A percentile compares a stretch with the other conserved stretches of the same genome.
Conservation (phyloP, 352 stramenopile genomes). For the Globisporangium solare region DNA sequence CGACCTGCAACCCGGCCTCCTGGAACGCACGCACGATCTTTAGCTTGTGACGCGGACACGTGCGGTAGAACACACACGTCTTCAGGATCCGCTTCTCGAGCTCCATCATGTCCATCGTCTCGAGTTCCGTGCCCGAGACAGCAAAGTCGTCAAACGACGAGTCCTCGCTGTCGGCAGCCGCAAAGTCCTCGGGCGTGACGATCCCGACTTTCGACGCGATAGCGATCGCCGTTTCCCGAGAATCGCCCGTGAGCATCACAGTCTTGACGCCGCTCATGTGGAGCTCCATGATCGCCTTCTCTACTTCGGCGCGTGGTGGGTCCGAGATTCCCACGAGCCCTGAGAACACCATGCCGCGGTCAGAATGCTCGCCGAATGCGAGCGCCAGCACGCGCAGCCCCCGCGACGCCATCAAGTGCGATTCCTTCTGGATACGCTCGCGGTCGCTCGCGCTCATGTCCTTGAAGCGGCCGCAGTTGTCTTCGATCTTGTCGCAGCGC, state of each 20-base stretch:
- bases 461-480: constrained; percentile 65
- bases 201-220: constrained; percentile 95
- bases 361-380: constrained; percentile 79
- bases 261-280: constrained; percentile 59
- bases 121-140: constrained; percentile 86
- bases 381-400: constrained; percentile 89
- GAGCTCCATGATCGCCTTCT: constrained; percentile 56
- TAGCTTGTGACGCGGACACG: constrained; percentile 93
- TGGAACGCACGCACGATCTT: constrained; percentile 94
- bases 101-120: constrained; percentile 85
- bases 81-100: constrained; percentile 82
- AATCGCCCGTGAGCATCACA: constrained; percentile 95
- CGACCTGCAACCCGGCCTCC: constrained; percentile 79
- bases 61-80: constrained; percentile 95
- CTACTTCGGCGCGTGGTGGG: constrained; percentile 58
- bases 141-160: constrained; percentile 35
- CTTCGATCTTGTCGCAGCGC: constrained; percentile 67
- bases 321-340: constrained; percentile 93
- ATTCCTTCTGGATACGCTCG: constrained; percentile 58
- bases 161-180: constrained; percentile 17
- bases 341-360: constrained; percentile 88
- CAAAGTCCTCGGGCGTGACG: constrained; percentile 54
- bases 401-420: constrained; percentile 61
- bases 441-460: constrained; percentile 57
- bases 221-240: constrained; percentile 93